phyloP scores from a whole-genome alignment of 306 rosid genomes.

The Calophaca sinica region DNA sequence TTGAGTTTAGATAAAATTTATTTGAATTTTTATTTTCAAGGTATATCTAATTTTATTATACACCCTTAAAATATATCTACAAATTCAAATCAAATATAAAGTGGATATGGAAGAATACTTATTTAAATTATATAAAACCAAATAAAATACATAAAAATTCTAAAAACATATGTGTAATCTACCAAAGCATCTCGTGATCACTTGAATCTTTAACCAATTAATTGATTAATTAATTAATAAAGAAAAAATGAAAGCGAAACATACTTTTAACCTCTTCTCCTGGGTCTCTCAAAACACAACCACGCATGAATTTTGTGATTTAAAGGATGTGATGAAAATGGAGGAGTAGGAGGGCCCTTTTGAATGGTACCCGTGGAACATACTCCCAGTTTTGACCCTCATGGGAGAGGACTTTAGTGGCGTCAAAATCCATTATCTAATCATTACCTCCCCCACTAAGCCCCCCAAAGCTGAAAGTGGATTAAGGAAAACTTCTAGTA shows the following conservation, averaged over 20 bases:
- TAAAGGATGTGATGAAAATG: slow-evolving; percentile 26
- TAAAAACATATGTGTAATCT: no score
- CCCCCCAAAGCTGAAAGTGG: slow-evolving; percentile 29
- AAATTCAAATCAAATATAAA: no score
- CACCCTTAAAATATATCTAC: no score
- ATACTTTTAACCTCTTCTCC: background rate
- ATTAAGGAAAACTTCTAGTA: slow-evolving; percentile 31
- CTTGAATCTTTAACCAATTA: no score
- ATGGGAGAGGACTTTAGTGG: slow-evolving; percentile 50
- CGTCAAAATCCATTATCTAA: slow-evolving; percentile 67
- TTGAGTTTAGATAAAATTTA: no score
- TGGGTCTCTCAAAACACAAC: background rate
- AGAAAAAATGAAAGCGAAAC: slow-evolving; percentile 5
- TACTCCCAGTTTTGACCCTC: slow-evolving; percentile 66
- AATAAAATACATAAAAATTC: no score
- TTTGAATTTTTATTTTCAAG: no score
- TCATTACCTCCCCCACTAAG: slow-evolving; percentile 77
- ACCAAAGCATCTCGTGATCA: no score
- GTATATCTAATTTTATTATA: no score
- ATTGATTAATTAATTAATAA: no score
- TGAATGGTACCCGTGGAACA: slow-evolving; percentile 65
- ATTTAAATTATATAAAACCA: no score
- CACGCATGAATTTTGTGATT: slow-evolving; percentile 20
- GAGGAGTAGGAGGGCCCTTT: slow-evolving; percentile 56
- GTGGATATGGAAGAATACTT: no score